These are phyloP conservation scores for Diaporthe australafricana DNA, from an alignment of 2,329 filamentous ascomycete species.

Conservation along the genomic window DNA sequence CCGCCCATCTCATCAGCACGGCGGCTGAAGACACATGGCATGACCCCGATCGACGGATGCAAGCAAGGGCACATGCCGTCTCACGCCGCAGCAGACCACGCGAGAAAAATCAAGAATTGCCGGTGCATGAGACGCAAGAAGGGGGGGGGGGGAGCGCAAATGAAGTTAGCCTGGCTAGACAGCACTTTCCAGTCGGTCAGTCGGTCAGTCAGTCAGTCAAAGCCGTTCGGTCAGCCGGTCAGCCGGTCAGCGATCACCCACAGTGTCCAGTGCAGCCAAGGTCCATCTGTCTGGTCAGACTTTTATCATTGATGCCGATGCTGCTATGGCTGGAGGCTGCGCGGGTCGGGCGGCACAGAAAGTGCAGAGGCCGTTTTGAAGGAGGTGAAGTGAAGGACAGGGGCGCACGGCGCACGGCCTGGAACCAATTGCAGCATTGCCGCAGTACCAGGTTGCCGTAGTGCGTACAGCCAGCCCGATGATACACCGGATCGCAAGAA, in stretches of 20 bases:
- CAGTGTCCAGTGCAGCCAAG: neutral
- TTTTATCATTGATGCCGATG: neutral
- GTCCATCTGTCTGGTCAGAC: neutral
- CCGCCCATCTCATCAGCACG: slow-evolving; percentile 13
- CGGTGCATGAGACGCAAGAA: no score
- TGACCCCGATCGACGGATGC: slow-evolving; percentile 12
- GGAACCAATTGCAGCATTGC: neutral
- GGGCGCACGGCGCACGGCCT: neutral
- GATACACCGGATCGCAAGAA: slow-evolving; percentile 1
- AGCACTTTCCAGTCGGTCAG: neutral
- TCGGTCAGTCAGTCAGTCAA: no score
- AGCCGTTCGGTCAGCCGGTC: neutral
- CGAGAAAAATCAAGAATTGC: no score
- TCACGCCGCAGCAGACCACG: no score
- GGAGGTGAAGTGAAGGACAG: neutral
- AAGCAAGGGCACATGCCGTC: neutral
- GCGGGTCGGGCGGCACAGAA: neutral
- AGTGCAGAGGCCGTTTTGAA: neutral
- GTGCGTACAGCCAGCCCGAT: neutral
- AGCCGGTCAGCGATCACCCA: no score
- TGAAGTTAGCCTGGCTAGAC: neutral
- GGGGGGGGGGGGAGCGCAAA: neutral
- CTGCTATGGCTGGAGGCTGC: neutral
- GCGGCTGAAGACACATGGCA: neutral
- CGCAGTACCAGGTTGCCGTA: neutral